Evolutionary conservation across 768 basidiomycete species (phyloP).

Genomic region (Clitopilus hobsonii): DNA sequence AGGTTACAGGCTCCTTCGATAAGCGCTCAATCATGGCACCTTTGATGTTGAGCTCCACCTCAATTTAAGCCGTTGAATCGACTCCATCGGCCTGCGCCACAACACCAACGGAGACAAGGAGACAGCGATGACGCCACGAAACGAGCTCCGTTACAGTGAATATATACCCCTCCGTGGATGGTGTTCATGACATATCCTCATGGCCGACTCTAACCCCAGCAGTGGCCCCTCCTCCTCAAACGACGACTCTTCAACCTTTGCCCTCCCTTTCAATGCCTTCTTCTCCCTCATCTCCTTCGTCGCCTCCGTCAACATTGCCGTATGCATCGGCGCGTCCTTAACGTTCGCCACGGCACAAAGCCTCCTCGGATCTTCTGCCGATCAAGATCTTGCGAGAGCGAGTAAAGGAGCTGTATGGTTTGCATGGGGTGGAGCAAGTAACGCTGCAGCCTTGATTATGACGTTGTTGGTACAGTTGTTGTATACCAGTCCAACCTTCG

Average conservation of each 20-base stretch:
- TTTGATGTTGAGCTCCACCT: too few species aligned
- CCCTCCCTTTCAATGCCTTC: background rate
- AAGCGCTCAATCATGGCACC: too few species aligned
- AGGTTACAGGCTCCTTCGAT: too few species aligned
- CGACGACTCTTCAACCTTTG: too few species aligned
- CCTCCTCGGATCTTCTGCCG: background rate
- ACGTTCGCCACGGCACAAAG: background rate
- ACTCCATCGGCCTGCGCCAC: too few species aligned
- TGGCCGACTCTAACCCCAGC: too few species aligned
- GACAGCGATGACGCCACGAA: too few species aligned
- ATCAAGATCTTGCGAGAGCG: background rate
- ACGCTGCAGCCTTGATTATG: background rate
- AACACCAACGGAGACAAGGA: too few species aligned
- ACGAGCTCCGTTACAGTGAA: too few species aligned
- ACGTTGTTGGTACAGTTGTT: background rate
- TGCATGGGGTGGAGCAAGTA: background rate
- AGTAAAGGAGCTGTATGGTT: background rate
- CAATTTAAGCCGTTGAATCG: too few species aligned
- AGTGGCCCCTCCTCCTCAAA: background rate
- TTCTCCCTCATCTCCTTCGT: background rate
- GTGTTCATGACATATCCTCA: too few species aligned
- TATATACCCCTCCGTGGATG: too few species aligned
- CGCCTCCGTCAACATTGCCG: background rate
- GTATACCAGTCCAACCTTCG: background rate
- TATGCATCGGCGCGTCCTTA: background rate